Evolutionary conservation across 768 basidiomycete genomes (phyloP).

Genomic region (Pleurotus sapidus): DNA sequence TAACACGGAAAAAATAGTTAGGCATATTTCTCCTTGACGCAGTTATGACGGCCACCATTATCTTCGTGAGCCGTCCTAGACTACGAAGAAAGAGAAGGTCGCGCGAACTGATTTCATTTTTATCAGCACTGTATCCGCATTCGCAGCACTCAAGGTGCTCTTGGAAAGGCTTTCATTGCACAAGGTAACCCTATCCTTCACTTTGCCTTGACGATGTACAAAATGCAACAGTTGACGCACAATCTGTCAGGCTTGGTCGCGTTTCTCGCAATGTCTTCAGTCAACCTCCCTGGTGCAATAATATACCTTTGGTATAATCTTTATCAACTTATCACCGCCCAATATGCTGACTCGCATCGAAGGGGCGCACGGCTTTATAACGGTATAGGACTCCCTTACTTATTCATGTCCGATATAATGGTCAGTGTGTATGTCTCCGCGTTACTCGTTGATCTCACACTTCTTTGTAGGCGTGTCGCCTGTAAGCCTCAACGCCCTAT

Average conservation of each 20-base stretch:
- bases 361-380: conserved; percentile 13
- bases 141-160: conserved; percentile 18
- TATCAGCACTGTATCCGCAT: conserved; percentile 20
- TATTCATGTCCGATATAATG: conserved; percentile 18
- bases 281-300: conserved; percentile 15
- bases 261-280: conserved; percentile 16
- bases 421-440: conserved; percentile 9
- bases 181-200: conserved; percentile 13
- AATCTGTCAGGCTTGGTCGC: conserved; percentile 13
- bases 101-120: not conserved
- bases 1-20: conserved; percentile 9
- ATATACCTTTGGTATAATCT: conserved; percentile 14
- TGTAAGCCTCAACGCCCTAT: conserved; percentile 14
- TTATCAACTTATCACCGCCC: not conserved
- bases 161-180: conserved; percentile 19
- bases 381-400: conserved; percentile 16
- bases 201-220: not conserved
- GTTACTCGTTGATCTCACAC: not conserved
- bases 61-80: conserved; percentile 11
- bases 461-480: conserved; percentile 18
- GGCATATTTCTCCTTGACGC: conserved; percentile 17
- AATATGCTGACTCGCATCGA: not conserved
- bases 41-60: conserved; percentile 16
- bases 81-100: not conserved
- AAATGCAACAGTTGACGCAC: not conserved